Evolutionary conservation across 2,329 filamentous ascomycete species (phyloP).

Genomic region (Botrytis deweyae): DNA sequence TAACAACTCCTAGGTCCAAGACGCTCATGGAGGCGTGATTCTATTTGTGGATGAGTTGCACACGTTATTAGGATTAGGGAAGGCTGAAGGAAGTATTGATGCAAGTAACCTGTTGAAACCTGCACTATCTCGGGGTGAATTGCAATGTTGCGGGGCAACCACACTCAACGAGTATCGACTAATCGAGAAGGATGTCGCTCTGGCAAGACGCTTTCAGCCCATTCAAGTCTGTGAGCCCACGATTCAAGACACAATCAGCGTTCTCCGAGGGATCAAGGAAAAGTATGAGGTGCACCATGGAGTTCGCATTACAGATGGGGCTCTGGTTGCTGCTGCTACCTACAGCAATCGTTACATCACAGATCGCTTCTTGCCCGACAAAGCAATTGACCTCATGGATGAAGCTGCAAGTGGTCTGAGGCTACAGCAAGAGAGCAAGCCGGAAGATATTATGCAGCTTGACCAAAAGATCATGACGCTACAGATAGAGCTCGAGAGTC

Average conservation of each 20-base stretch:
- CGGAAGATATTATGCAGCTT: constrained; percentile 86
- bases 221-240: constrained; percentile 90
- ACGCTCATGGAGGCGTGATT: constrained; percentile 85
- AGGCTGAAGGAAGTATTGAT: constrained; percentile 94
- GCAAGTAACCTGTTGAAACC: constrained; percentile 94
- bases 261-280: constrained; percentile 93
- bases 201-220: constrained; percentile 90
- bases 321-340: constrained; percentile 85
- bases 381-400: constrained; percentile 95
- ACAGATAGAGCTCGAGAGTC: constrained; percentile 91
- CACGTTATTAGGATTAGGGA: constrained; percentile 85
- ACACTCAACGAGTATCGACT: constrained; percentile 87
- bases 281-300: constrained; percentile 97
- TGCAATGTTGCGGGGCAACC: constrained; percentile 86
- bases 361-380: constrained; percentile 92
- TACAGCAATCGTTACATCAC: constrained; percentile 96
- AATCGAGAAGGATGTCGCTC: constrained; percentile 93
- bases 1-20: constrained; percentile 48
- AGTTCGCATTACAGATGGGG: constrained; percentile 89
- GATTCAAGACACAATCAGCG: constrained; percentile 91
- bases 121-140: constrained; percentile 84
- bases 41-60: constrained; percentile 95
- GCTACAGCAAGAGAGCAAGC: constrained; percentile 94
- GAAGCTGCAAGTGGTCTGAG: constrained; percentile 89
- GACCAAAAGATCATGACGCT: constrained; percentile 97